These are phyloP conservation scores for Rhizoclosmatium globosum DNA, from an alignment of 192 early-diverging fungal species.

Conservation along the genomic window DNA sequence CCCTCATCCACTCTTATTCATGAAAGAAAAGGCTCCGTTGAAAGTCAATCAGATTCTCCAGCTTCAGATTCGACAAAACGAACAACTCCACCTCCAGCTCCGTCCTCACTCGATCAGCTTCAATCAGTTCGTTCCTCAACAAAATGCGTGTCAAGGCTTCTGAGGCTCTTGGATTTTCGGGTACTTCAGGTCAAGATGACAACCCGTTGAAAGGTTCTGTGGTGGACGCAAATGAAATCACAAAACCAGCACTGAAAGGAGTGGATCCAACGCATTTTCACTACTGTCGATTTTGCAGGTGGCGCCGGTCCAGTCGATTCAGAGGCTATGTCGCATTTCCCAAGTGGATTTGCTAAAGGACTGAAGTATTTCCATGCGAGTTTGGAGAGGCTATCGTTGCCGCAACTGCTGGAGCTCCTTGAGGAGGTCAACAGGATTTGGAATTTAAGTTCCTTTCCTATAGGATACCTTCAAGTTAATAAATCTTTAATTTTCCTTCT, in stretches of 20 bases:
- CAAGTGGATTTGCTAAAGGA: neutral
- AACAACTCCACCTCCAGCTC: too few relatives aligned
- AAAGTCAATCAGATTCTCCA: too few relatives aligned
- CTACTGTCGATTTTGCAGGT: neutral
- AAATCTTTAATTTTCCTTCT: too few relatives aligned
- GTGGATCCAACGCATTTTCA: neutral
- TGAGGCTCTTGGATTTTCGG: neutral
- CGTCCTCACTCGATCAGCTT: too few relatives aligned
- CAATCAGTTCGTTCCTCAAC: too few relatives aligned
- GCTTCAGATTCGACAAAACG: too few relatives aligned
- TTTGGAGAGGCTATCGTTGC: neutral
- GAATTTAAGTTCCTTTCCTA: too few relatives aligned
- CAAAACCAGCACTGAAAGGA: neutral
- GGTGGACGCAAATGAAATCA: neutral
- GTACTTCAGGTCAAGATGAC: neutral
- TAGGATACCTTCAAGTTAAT: too few relatives aligned
- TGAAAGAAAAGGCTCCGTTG: too few relatives aligned
- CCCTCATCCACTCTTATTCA: too few relatives aligned
- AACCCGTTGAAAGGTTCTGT: neutral
- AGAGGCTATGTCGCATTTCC: neutral
- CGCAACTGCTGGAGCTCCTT: neutral
- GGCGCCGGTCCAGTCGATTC: neutral
- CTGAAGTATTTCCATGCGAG: slow-evolving; percentile 3
- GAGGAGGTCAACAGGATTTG: too few relatives aligned
- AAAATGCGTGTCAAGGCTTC: neutral